A percentile compares a stretch with the other conserved stretches of the same genome.
Conservation (phyloP, 1,284 basidiomycete species). For the Ceratobasidium sp. region DNA sequence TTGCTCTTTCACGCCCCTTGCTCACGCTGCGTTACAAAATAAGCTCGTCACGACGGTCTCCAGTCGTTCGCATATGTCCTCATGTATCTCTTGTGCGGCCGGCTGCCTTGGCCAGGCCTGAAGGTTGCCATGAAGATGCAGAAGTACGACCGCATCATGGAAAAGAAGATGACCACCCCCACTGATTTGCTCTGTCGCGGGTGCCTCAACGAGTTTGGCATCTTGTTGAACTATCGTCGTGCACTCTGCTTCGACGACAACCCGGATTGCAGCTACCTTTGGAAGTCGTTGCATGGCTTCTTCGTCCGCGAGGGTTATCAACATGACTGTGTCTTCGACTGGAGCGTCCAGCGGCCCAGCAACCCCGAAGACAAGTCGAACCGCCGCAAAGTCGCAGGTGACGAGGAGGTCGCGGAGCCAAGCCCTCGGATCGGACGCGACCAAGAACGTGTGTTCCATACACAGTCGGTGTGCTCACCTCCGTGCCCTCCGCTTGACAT, state of each 20-base stretch:
- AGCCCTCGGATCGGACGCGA: slow-evolving; percentile 46
- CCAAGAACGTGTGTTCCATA: slow-evolving; percentile 38
- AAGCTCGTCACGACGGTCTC: slow-evolving; percentile 94
- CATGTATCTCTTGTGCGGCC: slow-evolving; percentile 98
- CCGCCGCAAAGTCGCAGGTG: slow-evolving; percentile 45
- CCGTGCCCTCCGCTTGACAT: slow-evolving; percentile 20
- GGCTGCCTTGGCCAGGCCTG: slow-evolving; percentile 96
- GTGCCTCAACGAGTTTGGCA: not conserved
- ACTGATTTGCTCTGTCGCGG: slow-evolving; percentile 95
- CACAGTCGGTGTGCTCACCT: slow-evolving; percentile 47
- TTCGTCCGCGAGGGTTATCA: slow-evolving; percentile 19
- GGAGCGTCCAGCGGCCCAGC: slow-evolving; percentile 65
- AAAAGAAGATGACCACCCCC: slow-evolving; percentile 99
- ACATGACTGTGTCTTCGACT: slow-evolving; percentile 11
- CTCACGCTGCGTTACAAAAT: slow-evolving; percentile 64
- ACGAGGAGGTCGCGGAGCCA: slow-evolving; percentile 41
- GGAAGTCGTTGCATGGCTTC: slow-evolving; percentile 93
- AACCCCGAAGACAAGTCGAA: slow-evolving; percentile 46
- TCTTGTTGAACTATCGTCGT: not conserved
- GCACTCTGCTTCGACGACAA: not conserved
- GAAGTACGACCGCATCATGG: slow-evolving; percentile 99
- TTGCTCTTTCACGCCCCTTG: not conserved
- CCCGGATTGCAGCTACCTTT: not conserved
- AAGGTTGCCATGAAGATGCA: slow-evolving; percentile 99
- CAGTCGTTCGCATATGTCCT: slow-evolving; percentile 97